Evolutionary conservation across 148 eudicot species (phyloP), one percentile per base, ranked within the genome.

Genomic region (Fagopyrum tataricum): DNA sequence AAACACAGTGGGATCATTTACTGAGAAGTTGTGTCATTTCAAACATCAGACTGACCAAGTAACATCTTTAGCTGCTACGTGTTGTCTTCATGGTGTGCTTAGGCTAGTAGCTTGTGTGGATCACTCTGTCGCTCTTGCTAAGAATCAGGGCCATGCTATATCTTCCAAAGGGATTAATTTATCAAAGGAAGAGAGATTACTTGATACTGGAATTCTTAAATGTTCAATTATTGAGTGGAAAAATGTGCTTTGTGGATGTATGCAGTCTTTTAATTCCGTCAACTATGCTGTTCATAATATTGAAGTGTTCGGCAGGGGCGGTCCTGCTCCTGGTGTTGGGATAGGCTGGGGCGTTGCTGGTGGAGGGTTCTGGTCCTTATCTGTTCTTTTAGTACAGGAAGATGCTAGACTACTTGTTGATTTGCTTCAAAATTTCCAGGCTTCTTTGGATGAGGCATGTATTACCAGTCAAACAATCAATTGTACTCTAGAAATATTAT

Each of bases 241-340:
- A 81, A 71, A 46, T 69, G 76, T 88, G 73, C 76, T 87, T 72
- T 40, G 72, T 77, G 81, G 76, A 75, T 82, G 77, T 56, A 81
- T 85, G 82, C 76, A 82, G 72, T 76, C 81, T 79, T 75, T 83
- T 70, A 21, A 75, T 84, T 83, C 82, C 18, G 85, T 80, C 55
- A 83, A 90, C 88, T 82, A 76, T 39, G 23, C n/a, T 23, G 41
- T 84, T 72, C 87, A 75, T 79, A 74, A 78, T 20, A 76, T 88
- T 82, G 97, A 90, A 81, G 82, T 73, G 47, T 91, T 90, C 81
- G 91, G 98, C 15, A 79, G 97, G 79, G 98, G 98, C 53, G 98
- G 98, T 44, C 96, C 97, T 21, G 90, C 98, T 69, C 98, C 98
- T 67, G 98, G 98, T 18, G 87, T 88, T 59, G 98, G 98, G 59